Conservation (phyloP, 768 basidiomycete genomes). For the Neoboletus magnificus region DNA sequence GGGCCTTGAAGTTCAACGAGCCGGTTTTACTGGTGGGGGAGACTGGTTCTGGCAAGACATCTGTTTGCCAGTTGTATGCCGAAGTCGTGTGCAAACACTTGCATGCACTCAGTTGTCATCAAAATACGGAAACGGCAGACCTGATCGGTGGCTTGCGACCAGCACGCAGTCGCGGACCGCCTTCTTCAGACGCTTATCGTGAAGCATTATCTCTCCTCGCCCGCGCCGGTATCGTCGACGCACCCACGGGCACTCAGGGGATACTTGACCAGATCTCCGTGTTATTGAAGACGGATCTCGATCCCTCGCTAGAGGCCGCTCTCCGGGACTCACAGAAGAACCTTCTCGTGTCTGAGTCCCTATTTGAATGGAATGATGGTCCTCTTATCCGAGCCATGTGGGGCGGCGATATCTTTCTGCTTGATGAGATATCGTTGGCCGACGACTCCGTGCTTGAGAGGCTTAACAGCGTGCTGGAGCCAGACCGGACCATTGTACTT, state of each 20-base stretch:
- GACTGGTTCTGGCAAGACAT: slow-evolving; percentile 97
- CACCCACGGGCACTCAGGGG: slow-evolving; percentile 23
- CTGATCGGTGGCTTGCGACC: slow-evolving; percentile 92
- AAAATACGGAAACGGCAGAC: slow-evolving; percentile 97
- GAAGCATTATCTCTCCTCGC: slow-evolving; percentile 43
- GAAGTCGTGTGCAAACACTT: slow-evolving; percentile 58
- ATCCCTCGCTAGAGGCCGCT: slow-evolving; percentile 27
- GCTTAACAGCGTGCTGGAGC: slow-evolving; percentile 95
- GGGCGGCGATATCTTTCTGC: slow-evolving; percentile 76
- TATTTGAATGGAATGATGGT: slow-evolving; percentile 97
- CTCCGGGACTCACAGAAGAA: slow-evolving; percentile 44
- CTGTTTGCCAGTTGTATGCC: slow-evolving; percentile 89
- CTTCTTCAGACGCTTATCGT: slow-evolving; percentile 47
- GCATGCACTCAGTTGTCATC: slow-evolving; percentile 87
- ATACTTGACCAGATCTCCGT: slow-evolving; percentile 26
- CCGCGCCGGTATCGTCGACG: slow-evolving; percentile 35
- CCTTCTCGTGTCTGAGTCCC: slow-evolving; percentile 55
- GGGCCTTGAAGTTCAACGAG: slow-evolving; percentile 88
- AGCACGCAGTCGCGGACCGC: slow-evolving; percentile 65
- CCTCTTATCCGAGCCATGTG: slow-evolving; percentile 94
- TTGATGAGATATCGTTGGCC: slow-evolving; percentile 96
- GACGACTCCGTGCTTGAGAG: slow-evolving; percentile 98
- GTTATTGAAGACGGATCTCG: slow-evolving; percentile 27
- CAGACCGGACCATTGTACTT: slow-evolving; percentile 80
- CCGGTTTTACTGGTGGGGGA: slow-evolving; percentile 95